These are phyloP conservation scores for Erysimum cheiri DNA, from an alignment of 441 rosid genomes.

Conservation along the genomic window DNA sequence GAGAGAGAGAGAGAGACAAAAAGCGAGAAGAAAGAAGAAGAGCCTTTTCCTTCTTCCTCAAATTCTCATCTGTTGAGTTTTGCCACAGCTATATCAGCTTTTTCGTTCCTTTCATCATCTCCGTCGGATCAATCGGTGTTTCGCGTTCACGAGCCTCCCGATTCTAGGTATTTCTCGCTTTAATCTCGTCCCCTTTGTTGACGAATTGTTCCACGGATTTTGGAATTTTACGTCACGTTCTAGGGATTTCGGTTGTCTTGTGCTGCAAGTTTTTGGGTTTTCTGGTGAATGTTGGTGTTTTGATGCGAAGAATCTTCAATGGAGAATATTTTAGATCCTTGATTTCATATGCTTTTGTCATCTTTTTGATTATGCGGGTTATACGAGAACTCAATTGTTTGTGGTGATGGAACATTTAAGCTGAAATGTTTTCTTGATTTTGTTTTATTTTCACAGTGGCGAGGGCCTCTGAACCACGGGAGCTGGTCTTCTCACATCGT, in stretches of 20 bases:
- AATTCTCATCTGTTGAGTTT: not conserved
- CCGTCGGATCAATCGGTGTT: not conserved
- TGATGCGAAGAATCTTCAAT: not conserved
- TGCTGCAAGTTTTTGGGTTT: slow-evolving; percentile 34
- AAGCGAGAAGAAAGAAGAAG: slow-evolving; percentile 10
- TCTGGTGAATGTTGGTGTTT: slow-evolving; percentile 8
- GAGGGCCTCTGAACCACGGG: slow-evolving; percentile 25
- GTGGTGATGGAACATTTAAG: slow-evolving; percentile 8
- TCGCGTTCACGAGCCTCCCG: slow-evolving; percentile 31
- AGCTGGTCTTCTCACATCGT: not conserved
- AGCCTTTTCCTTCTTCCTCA: not conserved
- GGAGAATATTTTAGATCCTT: not conserved
- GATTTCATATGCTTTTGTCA: not conserved
- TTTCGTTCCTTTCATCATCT: not conserved
- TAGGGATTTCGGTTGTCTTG: slow-evolving; percentile 30
- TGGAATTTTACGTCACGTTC: slow-evolving; percentile 14
- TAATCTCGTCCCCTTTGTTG: not conserved
- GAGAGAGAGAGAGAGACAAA: not conserved
- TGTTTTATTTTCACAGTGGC: slow-evolving; percentile 29
- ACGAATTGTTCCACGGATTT: not conserved
- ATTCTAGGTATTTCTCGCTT: slow-evolving; percentile 34
- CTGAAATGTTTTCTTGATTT: slow-evolving; percentile 12
- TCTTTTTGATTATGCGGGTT: slow-evolving; percentile 5
- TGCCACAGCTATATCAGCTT: slow-evolving; percentile 18
- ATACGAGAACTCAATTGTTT: not conserved